These are phyloP conservation scores for Saccharomycopsis oosterbeekiorum DNA, from an alignment of 805 yeast genomes.

Conservation along the genomic window DNA sequence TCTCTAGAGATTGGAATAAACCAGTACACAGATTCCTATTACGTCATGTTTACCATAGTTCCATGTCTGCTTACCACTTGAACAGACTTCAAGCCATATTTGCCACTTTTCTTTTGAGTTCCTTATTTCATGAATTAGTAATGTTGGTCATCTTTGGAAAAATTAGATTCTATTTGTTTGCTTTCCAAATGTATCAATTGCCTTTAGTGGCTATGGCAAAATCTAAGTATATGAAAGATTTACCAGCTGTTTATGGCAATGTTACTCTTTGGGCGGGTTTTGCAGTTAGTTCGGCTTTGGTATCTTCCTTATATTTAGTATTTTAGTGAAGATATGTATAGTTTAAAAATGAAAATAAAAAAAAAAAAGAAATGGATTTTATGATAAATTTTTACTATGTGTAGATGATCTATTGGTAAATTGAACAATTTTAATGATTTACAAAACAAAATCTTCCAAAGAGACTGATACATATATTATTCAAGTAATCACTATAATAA, in stretches of 20 bases:
- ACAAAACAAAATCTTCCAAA: background rate
- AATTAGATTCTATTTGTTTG: conserved; percentile 68
- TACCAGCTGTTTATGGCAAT: conserved; percentile 44
- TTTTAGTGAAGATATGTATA: conserved; percentile 31
- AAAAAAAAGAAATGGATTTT: background rate
- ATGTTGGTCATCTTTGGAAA: conserved; percentile 82
- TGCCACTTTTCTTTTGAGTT: conserved; percentile 68
- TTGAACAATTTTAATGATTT: too few species aligned
- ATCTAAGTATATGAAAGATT: conserved; percentile 44
- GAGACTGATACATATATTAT: too few species aligned
- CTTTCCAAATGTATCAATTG: conserved; percentile 79
- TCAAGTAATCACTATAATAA: background rate
- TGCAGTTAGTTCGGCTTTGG: conserved; percentile 78
- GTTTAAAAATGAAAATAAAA: background rate
- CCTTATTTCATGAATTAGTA: conserved; percentile 80
- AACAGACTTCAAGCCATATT: conserved; percentile 62
- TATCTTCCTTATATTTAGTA: conserved; percentile 75
- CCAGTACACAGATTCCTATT: conserved; percentile 87
- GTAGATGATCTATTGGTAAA: too few species aligned
- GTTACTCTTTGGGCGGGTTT: conserved; percentile 87
- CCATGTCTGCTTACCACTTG: conserved; percentile 65
- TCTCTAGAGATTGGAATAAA: conserved; percentile 86
- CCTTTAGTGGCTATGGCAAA: conserved; percentile 64
- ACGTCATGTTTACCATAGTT: conserved; percentile 89
- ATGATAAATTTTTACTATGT: too few species aligned